Percentiles rank a stretch among this genome's conserved stretches.
Conservation (phyloP, 2,329 filamentous ascomycete species). For the Arachnomyces sp. region DNA sequence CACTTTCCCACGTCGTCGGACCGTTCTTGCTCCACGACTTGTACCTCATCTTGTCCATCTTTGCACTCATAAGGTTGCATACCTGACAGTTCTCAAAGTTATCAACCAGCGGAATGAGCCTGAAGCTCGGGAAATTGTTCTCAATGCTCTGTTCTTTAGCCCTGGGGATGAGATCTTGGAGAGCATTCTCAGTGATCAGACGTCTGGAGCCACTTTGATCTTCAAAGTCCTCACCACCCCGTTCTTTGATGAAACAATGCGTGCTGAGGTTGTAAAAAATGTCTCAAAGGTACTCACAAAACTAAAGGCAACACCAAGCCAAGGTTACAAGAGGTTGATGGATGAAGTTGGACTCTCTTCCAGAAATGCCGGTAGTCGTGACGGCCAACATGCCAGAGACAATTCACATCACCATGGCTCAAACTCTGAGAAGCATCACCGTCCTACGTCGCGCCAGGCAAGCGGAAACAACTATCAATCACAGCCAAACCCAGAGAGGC, state of each 20-base stretch:
- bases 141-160: slow-evolving; percentile 89
- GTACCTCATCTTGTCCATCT: slow-evolving; percentile 90
- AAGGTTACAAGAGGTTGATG: slow-evolving; percentile 98
- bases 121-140: slow-evolving; percentile 81
- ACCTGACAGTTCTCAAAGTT: slow-evolving; percentile 92
- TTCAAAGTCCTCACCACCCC: slow-evolving; percentile 98
- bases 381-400: slow-evolving; percentile 34
- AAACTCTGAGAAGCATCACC: slow-evolving; percentile 34
- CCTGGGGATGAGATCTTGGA: slow-evolving; percentile 78
- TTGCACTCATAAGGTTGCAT: slow-evolving; percentile 97
- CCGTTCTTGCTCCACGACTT: slow-evolving; percentile 82
- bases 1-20: slow-evolving; percentile 85
- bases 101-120: slow-evolving; percentile 96
- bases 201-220: slow-evolving; percentile 88
- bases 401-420: slow-evolving; percentile 24
- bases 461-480: slow-evolving; percentile 26
- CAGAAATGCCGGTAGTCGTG: slow-evolving; percentile 27
- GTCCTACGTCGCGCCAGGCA: slow-evolving; percentile 36
- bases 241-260: slow-evolving; percentile 90
- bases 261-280: slow-evolving; percentile 80
- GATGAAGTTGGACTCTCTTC: slow-evolving; percentile 87
- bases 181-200: slow-evolving; percentile 82
- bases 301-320: slow-evolving; percentile 86
- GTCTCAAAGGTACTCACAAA: slow-evolving; percentile 81
- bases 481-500: slow-evolving; percentile 33